Evolutionary conservation across 139 green algal species (phyloP).

Genomic region (Coelastrella sp.): DNA sequence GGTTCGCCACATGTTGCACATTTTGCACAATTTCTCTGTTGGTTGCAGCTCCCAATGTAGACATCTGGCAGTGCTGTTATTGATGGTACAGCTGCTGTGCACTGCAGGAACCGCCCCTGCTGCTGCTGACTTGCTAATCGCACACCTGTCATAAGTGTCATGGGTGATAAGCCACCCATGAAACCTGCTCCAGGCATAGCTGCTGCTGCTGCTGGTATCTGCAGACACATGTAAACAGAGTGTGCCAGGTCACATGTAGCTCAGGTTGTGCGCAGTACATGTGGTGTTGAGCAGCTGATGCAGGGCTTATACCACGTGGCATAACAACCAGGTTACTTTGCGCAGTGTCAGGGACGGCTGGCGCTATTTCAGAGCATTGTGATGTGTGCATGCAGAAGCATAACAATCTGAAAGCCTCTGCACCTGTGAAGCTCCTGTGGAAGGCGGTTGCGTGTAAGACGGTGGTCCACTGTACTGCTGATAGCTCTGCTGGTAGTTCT

Average conservation of each 20-base stretch:
- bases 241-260: not conserved
- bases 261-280: not conserved
- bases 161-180: conserved; percentile 51
- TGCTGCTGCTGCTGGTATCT: conserved; percentile 39
- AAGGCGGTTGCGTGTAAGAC: conserved; percentile 1
- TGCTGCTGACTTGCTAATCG: not conserved
- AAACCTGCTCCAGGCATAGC: conserved; percentile 31
- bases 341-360: no score
- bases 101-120: no score
- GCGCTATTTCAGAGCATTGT: no score
- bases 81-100: no score
- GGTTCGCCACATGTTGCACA: no score
- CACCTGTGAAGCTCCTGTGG: conserved; percentile 13
- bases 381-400: no score
- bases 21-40: no score
- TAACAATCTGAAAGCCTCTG: not conserved
- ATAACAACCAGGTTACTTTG: no score
- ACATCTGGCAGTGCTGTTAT: no score
- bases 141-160: conserved; percentile 54
- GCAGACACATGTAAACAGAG: not conserved
- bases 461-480: conserved; percentile 30
- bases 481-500: conserved; percentile 2
- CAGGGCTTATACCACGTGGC: not conserved
- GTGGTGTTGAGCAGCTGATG: not conserved
- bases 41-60: no score